These are phyloP conservation scores for Skeletonema menzelii DNA, from an alignment of 108 stramenopile species.

Conservation along the genomic window DNA sequence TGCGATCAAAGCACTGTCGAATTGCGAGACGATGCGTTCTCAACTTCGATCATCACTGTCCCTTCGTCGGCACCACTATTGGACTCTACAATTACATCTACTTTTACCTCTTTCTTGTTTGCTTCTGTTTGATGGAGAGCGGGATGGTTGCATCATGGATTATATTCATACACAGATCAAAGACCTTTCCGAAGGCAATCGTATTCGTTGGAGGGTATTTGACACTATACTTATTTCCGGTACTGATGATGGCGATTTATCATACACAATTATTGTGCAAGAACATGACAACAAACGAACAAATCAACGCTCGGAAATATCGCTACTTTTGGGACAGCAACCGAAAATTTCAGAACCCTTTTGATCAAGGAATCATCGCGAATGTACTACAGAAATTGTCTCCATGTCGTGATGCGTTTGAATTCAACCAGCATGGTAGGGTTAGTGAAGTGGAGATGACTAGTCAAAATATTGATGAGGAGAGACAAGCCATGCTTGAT, in stretches of 20 bases:
- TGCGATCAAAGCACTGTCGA: conserved; percentile 95
- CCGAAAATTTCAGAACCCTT: conserved; percentile 83
- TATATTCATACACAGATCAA: conserved; percentile 47
- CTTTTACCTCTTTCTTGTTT: conserved; percentile 86
- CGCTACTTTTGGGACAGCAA: conserved; percentile 73
- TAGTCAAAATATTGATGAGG: conserved; percentile 5
- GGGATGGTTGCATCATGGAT: conserved; percentile 56
- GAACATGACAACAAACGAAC: conserved; percentile 97
- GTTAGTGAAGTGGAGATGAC: conserved; percentile 4
- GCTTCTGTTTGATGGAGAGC: conserved; percentile 49
- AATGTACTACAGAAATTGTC: conserved; percentile 51
- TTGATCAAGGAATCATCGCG: conserved; percentile 66
- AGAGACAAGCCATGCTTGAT: conserved; percentile 17
- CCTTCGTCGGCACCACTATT: conserved; percentile 94
- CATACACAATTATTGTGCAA: conserved; percentile 82
- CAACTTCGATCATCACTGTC: conserved; percentile 98
- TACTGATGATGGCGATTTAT: conserved; percentile 69
- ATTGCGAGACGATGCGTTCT: conserved; percentile 87
- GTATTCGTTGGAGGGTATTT: conserved; percentile 66
- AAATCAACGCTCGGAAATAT: conserved; percentile 77
- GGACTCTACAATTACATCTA: conserved; percentile 95
- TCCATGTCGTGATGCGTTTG: conserved; percentile 38
- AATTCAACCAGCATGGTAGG: not conserved
- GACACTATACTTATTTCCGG: conserved; percentile 59
- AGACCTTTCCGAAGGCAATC: conserved; percentile 20